Evolutionary conservation across 441 rosid genomes (phyloP), one percentile per base, ranked within the genome.

Genomic region (Omphalea diandra): DNA sequence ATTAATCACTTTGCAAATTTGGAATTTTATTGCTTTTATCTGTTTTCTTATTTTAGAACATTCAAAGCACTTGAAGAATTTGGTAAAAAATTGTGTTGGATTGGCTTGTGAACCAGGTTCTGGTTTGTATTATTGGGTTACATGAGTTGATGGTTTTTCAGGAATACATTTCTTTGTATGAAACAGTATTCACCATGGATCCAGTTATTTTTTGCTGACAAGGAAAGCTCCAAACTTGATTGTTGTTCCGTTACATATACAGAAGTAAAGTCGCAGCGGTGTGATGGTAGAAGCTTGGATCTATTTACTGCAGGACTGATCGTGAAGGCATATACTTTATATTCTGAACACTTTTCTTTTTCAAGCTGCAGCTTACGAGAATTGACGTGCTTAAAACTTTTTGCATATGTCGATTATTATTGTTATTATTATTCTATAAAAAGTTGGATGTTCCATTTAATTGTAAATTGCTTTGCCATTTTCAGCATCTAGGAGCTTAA

Each of bases 401-500:
- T 7, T 11, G 55, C 43, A 6, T 43, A 10, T 24, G 55, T 55
- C 29, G 57, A n/a, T 40, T 11, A 44, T 56, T 15, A 8, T 31
- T 17, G 7, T 56, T 17, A 6, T 26, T 41, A 5, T 27, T 56
- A 24, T 10, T 67, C n/a, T n/a, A n/a, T n/a, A n/a, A n/a, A n/a
- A n/a, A 49, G 18, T 50, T 36, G 63, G 32, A 26, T 17, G 0
- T 17, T 47, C 36, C 29, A 33, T 46, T 24, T 17, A 58, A 17
- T 69, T 33, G 24, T 44, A 69, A 35, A 44, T 26, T 69, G 36
- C 46, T 32, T 60, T 54, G 56, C 44, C 41, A n/a, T 54, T 17
- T 27, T 55, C 54, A 27, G 63, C 24, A 61, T 65, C 63, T 35
- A 56, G 66, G 20, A 46, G 33, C 65, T n/a, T n/a, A n/a, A 33